These are phyloP conservation scores for Cairneyella variabilis DNA, from an alignment of 495 filamentous ascomycete genomes.

Conservation along the genomic window DNA sequence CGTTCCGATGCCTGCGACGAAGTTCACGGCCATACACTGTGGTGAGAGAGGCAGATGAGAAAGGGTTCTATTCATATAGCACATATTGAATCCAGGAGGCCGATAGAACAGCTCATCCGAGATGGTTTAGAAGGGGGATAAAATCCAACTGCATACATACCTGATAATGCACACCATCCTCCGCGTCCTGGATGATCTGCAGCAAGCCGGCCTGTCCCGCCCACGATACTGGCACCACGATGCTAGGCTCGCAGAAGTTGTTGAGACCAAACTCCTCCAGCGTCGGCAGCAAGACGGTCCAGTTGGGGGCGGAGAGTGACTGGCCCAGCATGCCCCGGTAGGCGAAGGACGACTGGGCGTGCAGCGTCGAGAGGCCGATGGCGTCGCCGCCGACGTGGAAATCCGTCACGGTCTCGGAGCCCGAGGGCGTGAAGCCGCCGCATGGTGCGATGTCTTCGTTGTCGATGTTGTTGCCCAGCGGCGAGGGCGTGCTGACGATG, in stretches of 20 bases:
- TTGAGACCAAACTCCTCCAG: conserved; percentile 25
- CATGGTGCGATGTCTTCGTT: conserved; percentile 8
- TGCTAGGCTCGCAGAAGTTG: conserved; percentile 20
- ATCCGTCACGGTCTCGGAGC: conserved; percentile 11
- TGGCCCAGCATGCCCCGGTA: conserved; percentile 22
- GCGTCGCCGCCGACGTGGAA: conserved; percentile 24
- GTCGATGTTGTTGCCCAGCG: conserved; percentile 1
- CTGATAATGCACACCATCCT: conserved; percentile 25
- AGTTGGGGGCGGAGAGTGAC: conserved; percentile 14
- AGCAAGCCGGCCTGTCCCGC: conserved; percentile 21
- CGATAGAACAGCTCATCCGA: conserved; percentile 15
- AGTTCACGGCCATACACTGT: conserved; percentile 1
- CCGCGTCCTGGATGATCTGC: conserved; percentile 26
- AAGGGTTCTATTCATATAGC: conserved; percentile 20
- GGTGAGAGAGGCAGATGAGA: conserved; percentile 6
- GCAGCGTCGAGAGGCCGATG: conserved; percentile 21
- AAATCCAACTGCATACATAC: conserved; percentile 10
- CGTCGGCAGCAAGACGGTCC: conserved; percentile 16
- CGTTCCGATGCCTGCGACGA: neutral
- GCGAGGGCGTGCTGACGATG: neutral
- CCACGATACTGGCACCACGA: conserved; percentile 21
- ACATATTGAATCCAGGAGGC: neutral
- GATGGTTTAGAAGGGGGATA: neutral
- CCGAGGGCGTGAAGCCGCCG: conserved; percentile 22
- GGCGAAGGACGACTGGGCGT: conserved; percentile 21